Base-by-base conservation (phyloP, 495 filamentous ascomycete species). In the Acidiella bohemica region DNA sequence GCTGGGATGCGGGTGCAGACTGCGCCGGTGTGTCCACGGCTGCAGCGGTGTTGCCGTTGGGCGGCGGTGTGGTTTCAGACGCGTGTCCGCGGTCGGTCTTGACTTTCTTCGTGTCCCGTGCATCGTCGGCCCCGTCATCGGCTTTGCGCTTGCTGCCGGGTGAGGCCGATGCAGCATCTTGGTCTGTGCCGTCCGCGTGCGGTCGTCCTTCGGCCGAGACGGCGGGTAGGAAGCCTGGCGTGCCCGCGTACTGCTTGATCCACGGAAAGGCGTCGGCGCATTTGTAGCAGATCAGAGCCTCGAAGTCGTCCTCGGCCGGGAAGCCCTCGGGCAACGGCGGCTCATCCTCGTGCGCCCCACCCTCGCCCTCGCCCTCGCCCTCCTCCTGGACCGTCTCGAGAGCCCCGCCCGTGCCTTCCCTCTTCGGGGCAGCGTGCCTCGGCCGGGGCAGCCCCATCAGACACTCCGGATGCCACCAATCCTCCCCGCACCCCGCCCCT, bases 401-500 rank as follows among this genome's bases (percentile, higher is more conserved):
- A 3, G 39, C 8, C 3, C 42, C 43, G 23, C 39, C 43, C 17
- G 28, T 41, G 14, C 11, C 17, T 5, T 27, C n/a, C n/a, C n/a
- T n/a, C n/a, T n/a, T n/a, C n/a, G n/a, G n/a, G n/a, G n/a, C n/a
- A n/a, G n/a, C n/a, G n/a, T n/a, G n/a, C n/a, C n/a, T n/a, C 62
- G 67, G 57, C 47, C 72, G 65, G 2, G 77, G 71, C 10, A 88
- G 56, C 7, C 92, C 90, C 36, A 94, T 75, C 10, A 99, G 59
- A 56, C 92, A 99, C 41, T 87, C 83, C 11, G 90, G 86, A 65
- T 99, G 92, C 70, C 85, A 99, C 92, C 92, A 99, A 59, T 99
- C 92, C 64, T 99, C 92, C 3, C 90, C 87, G 61, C 92, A 99
- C 4, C 85, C 86, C 7, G 84, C 84, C 3, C 78, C 76, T 49